Base-by-base conservation (phyloP, 805 yeast genomes). In the Candida germanica region DNA sequence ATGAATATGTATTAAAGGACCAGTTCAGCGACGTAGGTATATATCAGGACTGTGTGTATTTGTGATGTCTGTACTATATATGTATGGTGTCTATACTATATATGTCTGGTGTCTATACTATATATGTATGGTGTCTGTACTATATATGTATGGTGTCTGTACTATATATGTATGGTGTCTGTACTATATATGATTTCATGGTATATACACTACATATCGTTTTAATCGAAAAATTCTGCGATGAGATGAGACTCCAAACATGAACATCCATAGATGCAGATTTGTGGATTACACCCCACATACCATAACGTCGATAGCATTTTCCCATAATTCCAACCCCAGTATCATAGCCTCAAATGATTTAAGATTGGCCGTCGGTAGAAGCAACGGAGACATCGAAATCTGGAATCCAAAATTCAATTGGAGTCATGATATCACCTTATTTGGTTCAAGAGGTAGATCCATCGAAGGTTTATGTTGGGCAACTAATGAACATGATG, bases 381-480 rank as follows among this genome's bases (percentile, higher is more conserved):
- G 97, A 57, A 77, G 87, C 30, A 89, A 93, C 55, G 99, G 99
- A 26, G 89, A 89, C 52, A 84, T 93, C 40, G 98, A 93, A 60
- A 79, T 93, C 22, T 91, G 98, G 96, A 87, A 87, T 57, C 96
- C 96, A 26, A 71, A 80, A 50, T 69, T 73, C 43, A 74, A 76
- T 50, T 89, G 97, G 97, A 64, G 77, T 35, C 87, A 86, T 45
- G 97, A 93, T 52, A 30, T 64, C 27, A 61, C 68, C 0, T 68
- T 91, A 29, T 77, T 75, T 37, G 97, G 98, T 9, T 87, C 94
- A 2, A 71, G 73, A 39, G 95, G 83, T 18, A 73, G 94, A 42
- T 79, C 96, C 6, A 75, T 93, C 36, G 99, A 93, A 64, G 96
- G 95, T 0, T 60, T 93, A 6, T 81, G 81, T 14, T 93, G 98